A percentile compares a stretch with the other conserved stretches of the same genome.
phyloP scores from a whole-genome alignment of 805 yeast genomes.

The Metschnikowia similis region DNA sequence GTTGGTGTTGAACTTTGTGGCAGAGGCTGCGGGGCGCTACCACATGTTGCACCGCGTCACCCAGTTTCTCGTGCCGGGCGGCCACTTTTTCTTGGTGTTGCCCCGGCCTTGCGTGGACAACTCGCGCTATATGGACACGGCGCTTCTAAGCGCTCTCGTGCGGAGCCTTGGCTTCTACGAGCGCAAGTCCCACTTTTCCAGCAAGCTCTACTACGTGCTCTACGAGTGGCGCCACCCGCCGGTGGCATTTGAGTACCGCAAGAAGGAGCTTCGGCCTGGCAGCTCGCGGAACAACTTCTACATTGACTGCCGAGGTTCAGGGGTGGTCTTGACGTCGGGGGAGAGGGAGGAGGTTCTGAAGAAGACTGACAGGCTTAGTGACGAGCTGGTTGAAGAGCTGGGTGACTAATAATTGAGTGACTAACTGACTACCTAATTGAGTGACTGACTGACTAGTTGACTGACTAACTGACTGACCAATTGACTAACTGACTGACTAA shows the following conservation, averaged over 20 bases:
- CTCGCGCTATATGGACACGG: conserved; percentile 68
- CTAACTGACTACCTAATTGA: too few species aligned
- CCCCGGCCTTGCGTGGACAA: conserved; percentile 85
- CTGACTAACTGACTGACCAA: too few species aligned
- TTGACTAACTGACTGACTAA: too few species aligned
- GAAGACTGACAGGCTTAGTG: too few species aligned
- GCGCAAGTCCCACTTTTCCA: conserved; percentile 50
- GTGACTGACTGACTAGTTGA: too few species aligned
- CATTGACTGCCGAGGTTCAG: conserved; percentile 23
- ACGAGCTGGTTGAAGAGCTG: too few species aligned
- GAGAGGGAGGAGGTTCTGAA: background rate
- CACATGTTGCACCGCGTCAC: conserved; percentile 65
- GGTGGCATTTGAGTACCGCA: background rate
- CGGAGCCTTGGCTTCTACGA: conserved; percentile 54
- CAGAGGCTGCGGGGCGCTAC: conserved; percentile 67
- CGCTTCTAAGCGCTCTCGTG: conserved; percentile 44
- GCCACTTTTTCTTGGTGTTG: conserved; percentile 67
- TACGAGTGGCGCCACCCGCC: conserved; percentile 44
- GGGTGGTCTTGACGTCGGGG: too few species aligned
- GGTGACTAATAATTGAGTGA: too few species aligned
- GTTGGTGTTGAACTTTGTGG: conserved; percentile 83
- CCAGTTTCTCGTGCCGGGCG: conserved; percentile 43
- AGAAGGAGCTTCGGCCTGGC: conserved; percentile 57
- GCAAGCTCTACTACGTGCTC: conserved; percentile 72
- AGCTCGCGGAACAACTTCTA: conserved; percentile 66